A percentile compares a stretch with the other conserved stretches of the same genome.
Conservation (phyloP, 2,329 filamentous ascomycete genomes). For the Talaromyces verruculosus region DNA sequence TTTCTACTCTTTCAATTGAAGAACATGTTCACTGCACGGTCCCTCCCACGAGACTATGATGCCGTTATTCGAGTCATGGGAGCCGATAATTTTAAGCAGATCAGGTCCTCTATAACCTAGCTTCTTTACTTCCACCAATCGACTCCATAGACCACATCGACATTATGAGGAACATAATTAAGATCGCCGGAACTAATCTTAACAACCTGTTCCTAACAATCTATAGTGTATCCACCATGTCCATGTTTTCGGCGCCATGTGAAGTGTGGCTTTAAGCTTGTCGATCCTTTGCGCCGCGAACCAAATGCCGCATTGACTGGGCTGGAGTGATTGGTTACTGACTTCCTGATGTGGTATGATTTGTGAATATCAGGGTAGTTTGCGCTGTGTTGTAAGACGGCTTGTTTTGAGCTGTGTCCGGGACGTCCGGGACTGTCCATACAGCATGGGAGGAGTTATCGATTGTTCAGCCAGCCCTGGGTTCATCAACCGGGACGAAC, state of each 20-base stretch:
- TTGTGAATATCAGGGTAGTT: background rate
- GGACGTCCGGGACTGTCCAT: background rate
- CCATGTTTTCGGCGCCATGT: background rate
- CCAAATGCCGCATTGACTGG: background rate
- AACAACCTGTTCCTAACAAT: background rate
- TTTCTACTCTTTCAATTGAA: too few species aligned
- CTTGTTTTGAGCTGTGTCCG: background rate
- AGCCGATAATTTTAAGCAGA: background rate
- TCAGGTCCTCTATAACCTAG: background rate
- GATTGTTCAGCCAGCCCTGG: background rate
- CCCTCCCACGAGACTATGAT: background rate
- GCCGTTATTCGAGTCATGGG: background rate
- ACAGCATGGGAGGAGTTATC: background rate
- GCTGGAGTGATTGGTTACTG: background rate
- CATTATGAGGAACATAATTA: background rate
- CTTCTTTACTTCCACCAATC: background rate
- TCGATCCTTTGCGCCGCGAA: background rate
- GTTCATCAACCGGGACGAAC: background rate
- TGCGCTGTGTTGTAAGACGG: background rate
- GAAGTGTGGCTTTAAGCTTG: slow-evolving; percentile 7
- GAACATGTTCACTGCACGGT: background rate
- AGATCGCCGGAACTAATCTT: slow-evolving; percentile 6
- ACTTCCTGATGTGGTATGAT: too few species aligned
- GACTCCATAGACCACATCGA: background rate
- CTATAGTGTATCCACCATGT: background rate